phyloP scores from a whole-genome alignment of 2,329 filamentous ascomycete species.

The Hypoxylon sp. region DNA sequence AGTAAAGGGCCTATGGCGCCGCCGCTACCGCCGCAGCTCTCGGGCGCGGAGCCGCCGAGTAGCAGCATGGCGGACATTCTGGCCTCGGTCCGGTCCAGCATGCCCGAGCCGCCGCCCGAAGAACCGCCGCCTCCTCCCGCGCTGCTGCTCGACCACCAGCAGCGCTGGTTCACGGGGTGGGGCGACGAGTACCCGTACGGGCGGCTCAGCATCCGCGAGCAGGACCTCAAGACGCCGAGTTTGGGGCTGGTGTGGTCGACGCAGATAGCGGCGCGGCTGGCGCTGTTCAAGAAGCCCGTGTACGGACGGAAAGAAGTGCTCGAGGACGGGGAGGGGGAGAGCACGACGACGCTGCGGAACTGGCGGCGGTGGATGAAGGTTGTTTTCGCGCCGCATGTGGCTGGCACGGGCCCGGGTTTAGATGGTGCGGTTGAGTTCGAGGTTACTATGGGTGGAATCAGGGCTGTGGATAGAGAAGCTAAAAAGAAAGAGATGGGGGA shows the following conservation, averaged over 20 bases:
- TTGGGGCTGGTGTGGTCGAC: conserved; percentile 92
- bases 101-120: conserved; percentile 53
- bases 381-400: conserved; percentile 86
- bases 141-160: conserved; percentile 87
- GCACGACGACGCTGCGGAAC: conserved; percentile 58
- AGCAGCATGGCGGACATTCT: conserved; percentile 56
- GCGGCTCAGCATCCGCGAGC: conserved; percentile 53
- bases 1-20: conserved; percentile 56
- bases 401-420: conserved; percentile 64
- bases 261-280: conserved; percentile 86
- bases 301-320: conserved; percentile 58
- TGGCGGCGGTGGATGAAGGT: conserved; percentile 88
- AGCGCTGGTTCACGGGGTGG: conserved; percentile 97
- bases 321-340: conserved; percentile 51
- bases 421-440: conserved; percentile 77
- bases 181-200: conserved; percentile 73
- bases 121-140: conserved; percentile 62
- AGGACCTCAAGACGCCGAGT: conserved; percentile 82
- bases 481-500: conserved; percentile 43
- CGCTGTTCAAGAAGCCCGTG: conserved; percentile 79
- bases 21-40: conserved; percentile 51
- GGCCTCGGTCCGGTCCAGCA: conserved; percentile 56
- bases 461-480: conserved; percentile 52
- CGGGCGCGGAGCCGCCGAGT: conserved; percentile 57
- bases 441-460: conserved; percentile 77